A percentile compares a stretch with the other conserved stretches of the same genome.
These are phyloP conservation scores for Ascosphaera aggregata DNA, from an alignment of 2,329 filamentous ascomycete species.

Conservation along the genomic window DNA sequence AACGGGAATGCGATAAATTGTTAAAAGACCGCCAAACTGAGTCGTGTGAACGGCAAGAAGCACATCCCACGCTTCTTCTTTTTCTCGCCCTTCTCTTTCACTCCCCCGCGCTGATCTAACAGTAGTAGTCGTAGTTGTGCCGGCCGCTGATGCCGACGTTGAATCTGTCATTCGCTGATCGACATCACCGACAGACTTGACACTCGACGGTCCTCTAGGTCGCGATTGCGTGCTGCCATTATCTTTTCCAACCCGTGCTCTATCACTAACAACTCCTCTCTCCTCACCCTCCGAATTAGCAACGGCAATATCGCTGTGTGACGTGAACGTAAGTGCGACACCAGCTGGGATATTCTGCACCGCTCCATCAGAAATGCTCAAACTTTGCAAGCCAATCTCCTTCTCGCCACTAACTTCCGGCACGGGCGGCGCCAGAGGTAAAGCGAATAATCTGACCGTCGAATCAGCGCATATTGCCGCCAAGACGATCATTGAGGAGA, in stretches of 20 bases:
- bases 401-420: conserved; percentile 14
- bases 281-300: background rate
- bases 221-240: too few species aligned
- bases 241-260: too few species aligned
- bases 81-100: too few species aligned
- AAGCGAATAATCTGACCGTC: conserved; percentile 28
- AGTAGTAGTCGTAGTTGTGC: too few species aligned
- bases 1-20: conserved; percentile 21
- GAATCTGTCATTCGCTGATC: too few species aligned
- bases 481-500: conserved; percentile 28
- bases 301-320: conserved; percentile 3
- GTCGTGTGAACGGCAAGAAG: conserved; percentile 23
- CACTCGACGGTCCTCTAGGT: too few species aligned
- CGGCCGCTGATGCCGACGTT: too few species aligned
- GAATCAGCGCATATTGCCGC: conserved; percentile 32
- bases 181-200: too few species aligned
- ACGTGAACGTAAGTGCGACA: conserved; percentile 30
- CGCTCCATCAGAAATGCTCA: conserved; percentile 23
- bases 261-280: too few species aligned
- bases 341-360: conserved; percentile 27
- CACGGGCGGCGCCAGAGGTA: conserved; percentile 31
- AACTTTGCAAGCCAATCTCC: conserved; percentile 21
- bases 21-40: conserved; percentile 21
- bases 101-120: too few species aligned
- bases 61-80: conserved; percentile 19